Base-by-base conservation (phyloP, 1,284 basidiomycete species). In the Boletellus dicymbophilus region DNA sequence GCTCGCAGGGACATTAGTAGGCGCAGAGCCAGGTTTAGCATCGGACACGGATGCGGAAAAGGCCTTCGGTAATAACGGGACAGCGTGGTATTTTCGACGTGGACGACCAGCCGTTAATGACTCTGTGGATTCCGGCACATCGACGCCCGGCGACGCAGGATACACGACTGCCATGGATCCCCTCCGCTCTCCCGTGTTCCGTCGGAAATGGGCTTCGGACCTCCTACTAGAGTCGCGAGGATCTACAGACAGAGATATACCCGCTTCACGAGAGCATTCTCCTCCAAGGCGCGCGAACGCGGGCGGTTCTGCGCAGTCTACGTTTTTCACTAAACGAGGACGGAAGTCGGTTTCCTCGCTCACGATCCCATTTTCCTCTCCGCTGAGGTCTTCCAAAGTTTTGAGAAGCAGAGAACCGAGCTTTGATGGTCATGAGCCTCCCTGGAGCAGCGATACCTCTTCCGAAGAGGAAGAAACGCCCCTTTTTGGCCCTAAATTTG, bases 391-490 rank as follows among this genome's bases (percentile, higher is more conserved):
- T 28, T 40, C 60, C 21, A 56, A 59, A 37, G 56, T 56, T 10
- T 18, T 36, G n/a, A 58, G 57, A 21, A 61, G 58, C 41, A 68
- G 62, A 28, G 65, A 72, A 12, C 51, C 62, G 0, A 62, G 63
- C 41, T 57, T 59, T 11, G 70, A 69, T 26, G 58, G 54, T 38
- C 61, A 62, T 13, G 77, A 76, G 43, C 66, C 71, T 30, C 58
- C 68, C 4, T 86, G 82, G 80, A 84, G 84, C 54, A 87, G 80
- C 51, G 84, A 88, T 60, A 85, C 79, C 56, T 87, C 85, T 6
- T 82, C 81, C 7, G 81, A 78, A 28, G 81, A 56, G 11, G 57
- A 80, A 44, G 78, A 80, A 46, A 51, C 72, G 21, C 67, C 67
- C 9, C 31, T 67, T 5, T 58, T 69, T 42, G 65, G 68, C 6